phyloP scores from a whole-genome alignment of 345 rosid genomes.

The Salix koriyanagi region DNA sequence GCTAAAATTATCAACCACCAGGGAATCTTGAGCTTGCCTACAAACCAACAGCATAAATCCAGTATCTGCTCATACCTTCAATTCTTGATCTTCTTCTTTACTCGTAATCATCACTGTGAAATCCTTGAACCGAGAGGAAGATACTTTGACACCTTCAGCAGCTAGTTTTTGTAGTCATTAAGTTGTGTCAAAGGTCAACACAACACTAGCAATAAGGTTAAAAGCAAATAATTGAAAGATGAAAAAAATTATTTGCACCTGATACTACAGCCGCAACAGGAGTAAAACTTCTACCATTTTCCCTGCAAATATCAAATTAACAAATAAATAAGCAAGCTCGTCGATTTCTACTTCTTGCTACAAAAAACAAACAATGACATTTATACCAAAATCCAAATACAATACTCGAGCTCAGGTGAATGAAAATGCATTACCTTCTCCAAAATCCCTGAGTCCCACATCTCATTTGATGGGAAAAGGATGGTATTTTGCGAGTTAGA shows the following conservation, averaged over 20 bases:
- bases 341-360: not conserved
- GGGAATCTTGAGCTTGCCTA: not conserved
- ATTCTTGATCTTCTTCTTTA: constrained; percentile 24
- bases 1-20: not conserved
- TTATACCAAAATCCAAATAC: not conserved
- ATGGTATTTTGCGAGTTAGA: constrained; percentile 23
- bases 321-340: not conserved
- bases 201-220: constrained; percentile 1
- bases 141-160: constrained; percentile 37
- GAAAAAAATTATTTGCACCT: constrained; percentile 32
- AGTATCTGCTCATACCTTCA: constrained; percentile 37
- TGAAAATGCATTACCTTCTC: constrained; percentile 19
- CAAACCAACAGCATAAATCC: not conserved
- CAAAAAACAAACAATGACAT: not conserved
- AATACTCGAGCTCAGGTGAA: not conserved
- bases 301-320: constrained; percentile 31
- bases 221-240: constrained; percentile 2
- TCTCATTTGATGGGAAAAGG: constrained; percentile 30
- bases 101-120: constrained; percentile 31
- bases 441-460: not conserved
- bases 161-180: constrained; percentile 25
- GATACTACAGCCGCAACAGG: constrained; percentile 41
- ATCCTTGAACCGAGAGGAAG: constrained; percentile 48
- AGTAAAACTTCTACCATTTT: constrained; percentile 13
- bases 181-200: constrained; percentile 2